Evolutionary conservation across 2,329 filamentous ascomycete species (phyloP).

Genomic region (Clarireedia hainanense): DNA sequence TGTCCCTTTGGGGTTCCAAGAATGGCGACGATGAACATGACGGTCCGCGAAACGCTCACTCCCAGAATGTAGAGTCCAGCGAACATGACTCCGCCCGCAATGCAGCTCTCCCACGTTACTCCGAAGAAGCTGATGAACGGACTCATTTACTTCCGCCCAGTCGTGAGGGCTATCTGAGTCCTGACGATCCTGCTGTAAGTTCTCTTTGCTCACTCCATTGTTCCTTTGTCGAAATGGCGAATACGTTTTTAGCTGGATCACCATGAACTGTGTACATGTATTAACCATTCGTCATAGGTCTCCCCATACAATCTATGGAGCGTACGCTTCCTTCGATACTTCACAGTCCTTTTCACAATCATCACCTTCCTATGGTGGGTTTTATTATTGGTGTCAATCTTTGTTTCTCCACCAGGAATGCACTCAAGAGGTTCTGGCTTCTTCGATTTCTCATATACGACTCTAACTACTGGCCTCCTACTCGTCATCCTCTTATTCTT

Average conservation of each 20-base stretch:
- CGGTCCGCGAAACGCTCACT: background rate
- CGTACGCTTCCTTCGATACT: conserved; percentile 69
- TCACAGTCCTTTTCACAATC: conserved; percentile 68
- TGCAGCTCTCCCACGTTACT: conserved; percentile 22
- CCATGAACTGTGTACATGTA: background rate
- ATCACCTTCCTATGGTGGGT: conserved; percentile 90
- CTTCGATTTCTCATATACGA: conserved; percentile 78
- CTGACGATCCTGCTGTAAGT: conserved; percentile 72
- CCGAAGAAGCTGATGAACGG: conserved; percentile 46
- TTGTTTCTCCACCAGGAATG: conserved; percentile 82
- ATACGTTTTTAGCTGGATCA: background rate
- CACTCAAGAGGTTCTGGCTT: conserved; percentile 87
- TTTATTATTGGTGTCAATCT: conserved; percentile 77
- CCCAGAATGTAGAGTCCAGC: conserved; percentile 19
- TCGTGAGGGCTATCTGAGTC: conserved; percentile 53
- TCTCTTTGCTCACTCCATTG: background rate
- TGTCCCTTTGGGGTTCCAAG: conserved; percentile 47
- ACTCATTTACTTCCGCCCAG: conserved; percentile 32
- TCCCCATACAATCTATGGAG: conserved; percentile 94
- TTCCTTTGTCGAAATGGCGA: too few relatives aligned
- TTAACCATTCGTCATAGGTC: conserved; percentile 33
- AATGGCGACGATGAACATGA: conserved; percentile 35
- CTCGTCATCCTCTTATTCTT: conserved; percentile 81
- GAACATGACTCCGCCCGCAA: conserved; percentile 5
- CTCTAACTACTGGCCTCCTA: conserved; percentile 67